Evolutionary conservation across 345 rosid genomes (phyloP), one percentile per base, ranked within the genome.

Genomic region (thale cress (Arabidopsis thaliana)): DNA sequence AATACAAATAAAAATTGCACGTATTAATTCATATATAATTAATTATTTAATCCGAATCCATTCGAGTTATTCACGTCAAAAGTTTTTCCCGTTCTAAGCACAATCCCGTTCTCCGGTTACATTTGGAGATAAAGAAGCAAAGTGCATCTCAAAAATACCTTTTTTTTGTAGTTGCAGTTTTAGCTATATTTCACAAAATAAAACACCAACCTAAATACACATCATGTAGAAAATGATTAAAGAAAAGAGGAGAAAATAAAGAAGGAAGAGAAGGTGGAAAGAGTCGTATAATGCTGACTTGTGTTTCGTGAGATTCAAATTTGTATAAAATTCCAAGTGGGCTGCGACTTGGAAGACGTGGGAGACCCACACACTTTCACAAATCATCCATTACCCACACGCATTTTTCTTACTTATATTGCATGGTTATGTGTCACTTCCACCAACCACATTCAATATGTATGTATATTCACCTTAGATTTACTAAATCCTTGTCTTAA

Each of bases 271-370:
- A 66, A 65, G 42, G 72, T 78, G 62, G 77, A 32, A 51, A 72
- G 64, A 65, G 72, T 71, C 62, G 72, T 78, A 49, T 38, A 65
- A 65, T 41, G 77, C 81, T 78, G 81, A 78, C 77, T 78, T 77
- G 62, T 71, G 77, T 49, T 64, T 57, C 24, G 66, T 65, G 37
- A 41, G 9, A 30, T 78, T 57, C 76, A 57, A 49, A 46, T 48
- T 71, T 71, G 52, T 71, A 71, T 41, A 78, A 77, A 77, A 71
- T 65, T 65, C 72, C 72, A 71, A 78, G 77, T 78, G 73, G 73
- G 77, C 44, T 70, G 56, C 72, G 67, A 71, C 68, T 59, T 59
- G 73, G 52, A 65, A 65, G 57, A 65, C 57, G 69, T 60, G 75
- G 62, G 42, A 77, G 80, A 77, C 80, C 76, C 71, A 52, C 80